Conservation (phyloP, 352 stramenopile genomes). For the Phytophthora quininea region DNA sequence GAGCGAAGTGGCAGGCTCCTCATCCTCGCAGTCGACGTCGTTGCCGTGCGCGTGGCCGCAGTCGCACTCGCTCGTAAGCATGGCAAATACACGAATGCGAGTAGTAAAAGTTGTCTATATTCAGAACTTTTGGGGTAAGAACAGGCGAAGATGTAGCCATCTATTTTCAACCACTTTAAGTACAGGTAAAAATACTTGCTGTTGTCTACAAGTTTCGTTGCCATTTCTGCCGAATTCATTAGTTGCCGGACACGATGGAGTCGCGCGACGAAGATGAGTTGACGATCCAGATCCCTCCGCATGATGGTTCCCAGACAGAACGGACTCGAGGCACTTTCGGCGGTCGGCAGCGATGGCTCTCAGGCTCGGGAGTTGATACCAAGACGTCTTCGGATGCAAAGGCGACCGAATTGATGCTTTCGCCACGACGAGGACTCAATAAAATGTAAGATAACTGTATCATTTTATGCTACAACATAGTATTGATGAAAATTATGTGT, state of each 20-base stretch:
- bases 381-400: constrained; percentile 45
- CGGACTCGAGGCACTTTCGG: constrained; percentile 72
- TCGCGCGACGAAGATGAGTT: constrained; percentile 65
- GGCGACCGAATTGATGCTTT: constrained; percentile 47
- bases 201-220: neutral
- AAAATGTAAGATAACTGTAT: constrained; percentile 40
- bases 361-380: constrained; percentile 24
- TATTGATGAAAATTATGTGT: neutral
- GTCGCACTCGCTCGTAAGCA: constrained; percentile 38
- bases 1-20: constrained; percentile 35
- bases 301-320: constrained; percentile 77
- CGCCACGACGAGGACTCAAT: constrained; percentile 43
- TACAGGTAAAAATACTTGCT: constrained; percentile 1
- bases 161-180: constrained; percentile 1
- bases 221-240: neutral
- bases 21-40: constrained; percentile 15
- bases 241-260: constrained; percentile 35
- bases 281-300: constrained; percentile 71
- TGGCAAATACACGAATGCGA: constrained; percentile 9
- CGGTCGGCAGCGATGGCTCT: constrained; percentile 78
- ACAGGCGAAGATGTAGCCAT: neutral
- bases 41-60: constrained; percentile 38
- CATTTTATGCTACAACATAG: neutral
- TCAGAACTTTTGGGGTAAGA: neutral
- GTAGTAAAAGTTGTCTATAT: neutral